These are phyloP conservation scores for Globisporangium irregulare DNA, from an alignment of 352 stramenopile genomes.

Conservation along the genomic window DNA sequence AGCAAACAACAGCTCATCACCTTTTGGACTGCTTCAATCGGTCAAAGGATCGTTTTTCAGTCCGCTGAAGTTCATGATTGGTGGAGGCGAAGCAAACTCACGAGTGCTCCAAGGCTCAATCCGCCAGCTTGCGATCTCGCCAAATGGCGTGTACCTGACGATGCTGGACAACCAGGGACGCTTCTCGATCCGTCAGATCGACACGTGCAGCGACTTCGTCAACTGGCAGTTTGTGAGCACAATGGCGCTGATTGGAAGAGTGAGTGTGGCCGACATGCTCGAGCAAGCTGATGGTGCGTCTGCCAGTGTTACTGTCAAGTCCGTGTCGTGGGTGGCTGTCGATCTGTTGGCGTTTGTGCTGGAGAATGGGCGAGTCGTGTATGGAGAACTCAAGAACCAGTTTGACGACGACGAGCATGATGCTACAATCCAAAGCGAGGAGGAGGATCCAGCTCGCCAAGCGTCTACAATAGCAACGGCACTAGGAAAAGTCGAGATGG, in stretches of 20 bases:
- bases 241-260: not conserved
- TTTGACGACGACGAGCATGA: not conserved
- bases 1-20: not conserved
- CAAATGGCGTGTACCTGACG: slow-evolving; percentile 45
- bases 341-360: slow-evolving; percentile 12
- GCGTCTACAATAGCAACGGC: not conserved
- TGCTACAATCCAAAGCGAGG: not conserved
- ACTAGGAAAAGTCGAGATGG: slow-evolving; percentile 1
- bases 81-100: slow-evolving; percentile 14
- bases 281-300: not conserved
- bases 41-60: slow-evolving; percentile 28
- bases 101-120: slow-evolving; percentile 33
- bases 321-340: slow-evolving; percentile 3
- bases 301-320: not conserved
- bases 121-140: slow-evolving; percentile 39
- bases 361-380: slow-evolving; percentile 8
- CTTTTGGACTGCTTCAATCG: not conserved
- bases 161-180: slow-evolving; percentile 48
- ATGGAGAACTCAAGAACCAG: slow-evolving; percentile 10
- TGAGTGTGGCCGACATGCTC: not conserved
- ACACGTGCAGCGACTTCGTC: slow-evolving; percentile 51
- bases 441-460: not conserved
- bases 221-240: slow-evolving; percentile 45
- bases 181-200: slow-evolving; percentile 58
- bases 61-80: slow-evolving; percentile 44